Evolutionary conservation across 2,329 filamentous ascomycete genomes (phyloP).

Genomic region (Neofusicoccum sp.): DNA sequence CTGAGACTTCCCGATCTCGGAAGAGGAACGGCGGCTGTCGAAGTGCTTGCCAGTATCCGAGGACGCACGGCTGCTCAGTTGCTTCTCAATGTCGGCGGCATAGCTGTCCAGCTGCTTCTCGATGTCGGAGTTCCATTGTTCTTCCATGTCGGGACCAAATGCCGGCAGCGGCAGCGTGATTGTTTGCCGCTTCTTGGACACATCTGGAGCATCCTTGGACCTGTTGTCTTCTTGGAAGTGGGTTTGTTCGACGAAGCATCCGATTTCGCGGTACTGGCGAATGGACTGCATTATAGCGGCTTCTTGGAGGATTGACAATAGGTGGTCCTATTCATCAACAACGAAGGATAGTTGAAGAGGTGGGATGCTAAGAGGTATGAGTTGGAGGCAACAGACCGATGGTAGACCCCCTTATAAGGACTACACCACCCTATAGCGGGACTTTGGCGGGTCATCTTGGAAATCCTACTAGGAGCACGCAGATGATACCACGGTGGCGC

Average conservation of each 20-base stretch:
- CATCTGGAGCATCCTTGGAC: slow-evolving; percentile 1
- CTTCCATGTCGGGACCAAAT: background rate
- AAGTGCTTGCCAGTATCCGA: background rate
- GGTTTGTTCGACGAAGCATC: slow-evolving; percentile 13
- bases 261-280: slow-evolving; percentile 19
- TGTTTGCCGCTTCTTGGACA: background rate
- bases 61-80: background rate
- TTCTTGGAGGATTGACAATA: background rate
- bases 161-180: background rate
- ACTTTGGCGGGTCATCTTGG: background rate
- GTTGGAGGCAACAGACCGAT: background rate
- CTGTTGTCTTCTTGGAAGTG: slow-evolving; percentile 11
- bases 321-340: background rate
- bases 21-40: background rate
- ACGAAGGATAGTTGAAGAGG: background rate
- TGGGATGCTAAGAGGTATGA: background rate
- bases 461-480: background rate
- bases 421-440: too few species aligned
- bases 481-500: background rate
- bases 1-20: background rate
- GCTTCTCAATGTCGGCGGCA: background rate
- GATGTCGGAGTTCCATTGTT: background rate
- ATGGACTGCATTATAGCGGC: slow-evolving; percentile 18
- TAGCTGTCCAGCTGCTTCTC: background rate
- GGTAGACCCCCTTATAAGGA: background rate